Evolutionary conservation across 495 filamentous ascomycete species (phyloP).

Genomic region (Echria macrotheca): DNA sequence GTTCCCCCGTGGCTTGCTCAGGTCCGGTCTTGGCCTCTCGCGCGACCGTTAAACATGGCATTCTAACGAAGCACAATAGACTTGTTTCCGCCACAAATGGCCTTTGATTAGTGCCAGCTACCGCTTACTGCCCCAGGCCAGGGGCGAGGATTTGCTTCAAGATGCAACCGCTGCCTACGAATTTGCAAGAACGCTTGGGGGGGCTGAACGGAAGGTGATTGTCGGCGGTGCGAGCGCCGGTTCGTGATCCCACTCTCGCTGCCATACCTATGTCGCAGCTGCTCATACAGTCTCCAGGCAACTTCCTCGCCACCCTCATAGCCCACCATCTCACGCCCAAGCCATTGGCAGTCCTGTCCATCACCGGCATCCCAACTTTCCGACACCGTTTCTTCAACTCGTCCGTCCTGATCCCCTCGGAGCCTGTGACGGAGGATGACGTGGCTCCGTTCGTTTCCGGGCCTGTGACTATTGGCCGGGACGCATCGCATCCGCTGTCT

Average conservation of each 20-base stretch:
- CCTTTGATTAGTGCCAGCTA: slow-evolving; percentile 20
- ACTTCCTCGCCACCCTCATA: slow-evolving; percentile 20
- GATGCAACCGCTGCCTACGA: slow-evolving; percentile 19
- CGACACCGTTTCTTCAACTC: slow-evolving; percentile 22
- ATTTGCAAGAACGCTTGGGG: slow-evolving; percentile 9
- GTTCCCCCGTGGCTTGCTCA: slow-evolving; percentile 25
- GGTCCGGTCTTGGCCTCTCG: no score
- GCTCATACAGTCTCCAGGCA: no score
- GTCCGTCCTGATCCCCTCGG: slow-evolving; percentile 9
- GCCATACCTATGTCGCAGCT: no score
- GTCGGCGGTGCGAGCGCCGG: slow-evolving; percentile 19
- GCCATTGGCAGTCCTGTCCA: slow-evolving; percentile 21
- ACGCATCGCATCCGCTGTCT: not conserved
- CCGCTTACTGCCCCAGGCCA: slow-evolving; percentile 20
- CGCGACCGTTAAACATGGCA: no score
- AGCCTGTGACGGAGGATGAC: slow-evolving; percentile 14
- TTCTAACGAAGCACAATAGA: no score
- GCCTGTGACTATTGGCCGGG: slow-evolving; percentile 9
- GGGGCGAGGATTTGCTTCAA: slow-evolving; percentile 9
- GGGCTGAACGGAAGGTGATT: slow-evolving; percentile 7
- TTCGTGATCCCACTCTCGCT: no score
- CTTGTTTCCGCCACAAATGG: slow-evolving; percentile 19
- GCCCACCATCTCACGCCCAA: slow-evolving; percentile 16
- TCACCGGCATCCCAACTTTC: slow-evolving; percentile 23
- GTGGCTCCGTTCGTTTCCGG: slow-evolving; percentile 11